phyloP scores from a whole-genome alignment of 1,139 yeast genomes.

The Spencermartinsiella ligniputridi region DNA sequence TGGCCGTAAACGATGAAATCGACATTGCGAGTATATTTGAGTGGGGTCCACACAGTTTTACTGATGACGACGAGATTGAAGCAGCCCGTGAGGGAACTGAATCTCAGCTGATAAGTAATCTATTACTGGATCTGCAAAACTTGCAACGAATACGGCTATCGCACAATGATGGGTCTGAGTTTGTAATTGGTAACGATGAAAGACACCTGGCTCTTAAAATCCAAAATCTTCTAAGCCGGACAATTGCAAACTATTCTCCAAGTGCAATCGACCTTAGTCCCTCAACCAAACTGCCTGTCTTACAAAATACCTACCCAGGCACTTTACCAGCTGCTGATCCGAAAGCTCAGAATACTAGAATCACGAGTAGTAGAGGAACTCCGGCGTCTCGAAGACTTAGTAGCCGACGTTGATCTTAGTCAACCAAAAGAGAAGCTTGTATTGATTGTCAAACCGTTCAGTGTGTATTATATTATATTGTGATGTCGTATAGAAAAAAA shows the following conservation, averaged over 20 bases:
- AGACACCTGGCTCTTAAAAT: slow-evolving; percentile 46
- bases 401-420: slow-evolving; percentile 1
- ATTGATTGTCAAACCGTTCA: neutral
- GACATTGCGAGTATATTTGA: slow-evolving; percentile 46
- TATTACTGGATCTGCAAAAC: slow-evolving; percentile 55
- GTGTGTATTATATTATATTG: slow-evolving; percentile 3
- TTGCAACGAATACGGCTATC: slow-evolving; percentile 58
- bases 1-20: slow-evolving; percentile 18
- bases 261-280: slow-evolving; percentile 24
- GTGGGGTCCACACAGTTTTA: slow-evolving; percentile 51
- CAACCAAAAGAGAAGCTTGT: neutral
- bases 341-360: slow-evolving; percentile 7
- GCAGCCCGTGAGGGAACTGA: slow-evolving; percentile 44
- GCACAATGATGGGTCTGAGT: slow-evolving; percentile 30
- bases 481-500: too few relatives aligned
- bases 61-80: slow-evolving; percentile 51
- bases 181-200: slow-evolving; percentile 43
- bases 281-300: slow-evolving; percentile 52
- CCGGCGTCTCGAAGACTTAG: neutral
- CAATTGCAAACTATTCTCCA: slow-evolving; percentile 33
- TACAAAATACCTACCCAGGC: slow-evolving; percentile 72
- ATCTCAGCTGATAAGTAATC: slow-evolving; percentile 52
- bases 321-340: slow-evolving; percentile 61
- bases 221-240: slow-evolving; percentile 46
- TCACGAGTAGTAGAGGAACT: neutral